Base-by-base conservation (phyloP, 208 protist species). In the Wallacemonas collosoma region DNA sequence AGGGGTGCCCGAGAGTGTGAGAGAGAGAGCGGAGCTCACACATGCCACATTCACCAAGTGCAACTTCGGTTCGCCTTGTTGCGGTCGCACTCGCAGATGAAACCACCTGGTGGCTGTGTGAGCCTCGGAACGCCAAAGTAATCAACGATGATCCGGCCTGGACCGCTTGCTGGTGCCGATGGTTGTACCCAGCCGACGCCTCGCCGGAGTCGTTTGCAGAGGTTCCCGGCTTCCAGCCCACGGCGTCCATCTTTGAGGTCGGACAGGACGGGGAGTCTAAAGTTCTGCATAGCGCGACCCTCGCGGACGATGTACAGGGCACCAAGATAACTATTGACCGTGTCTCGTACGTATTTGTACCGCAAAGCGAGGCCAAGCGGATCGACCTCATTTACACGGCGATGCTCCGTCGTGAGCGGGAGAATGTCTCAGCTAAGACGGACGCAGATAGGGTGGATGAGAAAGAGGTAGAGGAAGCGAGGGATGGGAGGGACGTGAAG, bases 71-170 rank as follows among this genome's bases (percentile, higher is more conserved):
- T 65, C 78, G 77, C 39, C 64, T 94, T n/a, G 68, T 96, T 35
- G 91, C 89, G 4, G 87, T 94, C 7, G 91, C 86, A 40, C 77
- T 96, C n/a, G 72, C 72, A 36, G 91, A 85, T 17, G 89, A 96
- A 76, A 76, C 85, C 43, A 92, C 79, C 9, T 96, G 87, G 68
- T 96, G 91, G 89, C 72, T 96, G 36, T 83, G 85, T 44, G 79
- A 86, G 64, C 88, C 82, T 11, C 67, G 76, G 4, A 72, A 71
- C 43, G 72, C 78, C 7, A 89, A 83, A 44, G 73, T 77, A 40
- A 67, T 93, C 17, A 43, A 61, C 2, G 69, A 73, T 2, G 85
- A 87, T 5, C 43, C 60, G 11, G 17, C 41, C 41, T 96, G 91
- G 89, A 87, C 78, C 62, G 26, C 54, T n/a, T 70, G 72, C 63